Conservation (phyloP, 2,329 filamentous ascomycete genomes). For the Ramularia collo-cygni region DNA sequence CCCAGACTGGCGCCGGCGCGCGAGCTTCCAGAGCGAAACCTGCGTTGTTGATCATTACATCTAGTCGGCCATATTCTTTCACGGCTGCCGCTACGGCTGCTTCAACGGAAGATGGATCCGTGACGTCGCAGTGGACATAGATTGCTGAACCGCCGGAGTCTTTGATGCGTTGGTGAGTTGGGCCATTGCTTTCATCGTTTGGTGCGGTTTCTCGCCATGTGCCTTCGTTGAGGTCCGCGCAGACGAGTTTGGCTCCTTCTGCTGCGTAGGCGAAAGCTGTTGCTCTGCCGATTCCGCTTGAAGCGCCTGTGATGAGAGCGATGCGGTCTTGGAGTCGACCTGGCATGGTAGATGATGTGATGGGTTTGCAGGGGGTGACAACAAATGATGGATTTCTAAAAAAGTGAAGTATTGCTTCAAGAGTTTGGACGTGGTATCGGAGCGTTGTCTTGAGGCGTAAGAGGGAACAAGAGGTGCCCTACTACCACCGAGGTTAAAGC, state of each 20-base stretch:
- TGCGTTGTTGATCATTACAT: constrained; percentile 33
- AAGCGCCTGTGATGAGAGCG: constrained; percentile 31
- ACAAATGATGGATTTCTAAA: too few species aligned
- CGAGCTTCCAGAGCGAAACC: constrained; percentile 29
- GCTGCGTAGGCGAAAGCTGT: constrained; percentile 29
- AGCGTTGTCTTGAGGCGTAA: too few species aligned
- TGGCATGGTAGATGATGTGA: constrained; percentile 12
- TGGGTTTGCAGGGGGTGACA: too few species aligned
- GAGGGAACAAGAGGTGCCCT: too few species aligned
- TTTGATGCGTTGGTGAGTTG: constrained; percentile 16
- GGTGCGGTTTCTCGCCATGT: constrained; percentile 15
- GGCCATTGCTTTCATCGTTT: constrained; percentile 14
- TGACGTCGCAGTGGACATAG: constrained; percentile 30
- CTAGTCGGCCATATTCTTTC: constrained; percentile 28
- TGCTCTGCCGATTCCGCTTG: constrained; percentile 29
- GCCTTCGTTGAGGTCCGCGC: constrained; percentile 15
- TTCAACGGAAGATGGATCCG: constrained; percentile 26
- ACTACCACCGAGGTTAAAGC: too few species aligned
- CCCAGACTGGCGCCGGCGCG: constrained; percentile 37
- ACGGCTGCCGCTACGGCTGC: constrained; percentile 25
- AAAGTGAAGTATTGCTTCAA: too few species aligned
- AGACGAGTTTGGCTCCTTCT: constrained; percentile 28
- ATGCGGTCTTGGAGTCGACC: constrained; percentile 21
- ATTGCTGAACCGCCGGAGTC: constrained; percentile 15
- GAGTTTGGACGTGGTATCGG: too few species aligned